Conservation (phyloP, 2,329 filamentous ascomycete genomes). For the Diaporthe velutina region DNA sequence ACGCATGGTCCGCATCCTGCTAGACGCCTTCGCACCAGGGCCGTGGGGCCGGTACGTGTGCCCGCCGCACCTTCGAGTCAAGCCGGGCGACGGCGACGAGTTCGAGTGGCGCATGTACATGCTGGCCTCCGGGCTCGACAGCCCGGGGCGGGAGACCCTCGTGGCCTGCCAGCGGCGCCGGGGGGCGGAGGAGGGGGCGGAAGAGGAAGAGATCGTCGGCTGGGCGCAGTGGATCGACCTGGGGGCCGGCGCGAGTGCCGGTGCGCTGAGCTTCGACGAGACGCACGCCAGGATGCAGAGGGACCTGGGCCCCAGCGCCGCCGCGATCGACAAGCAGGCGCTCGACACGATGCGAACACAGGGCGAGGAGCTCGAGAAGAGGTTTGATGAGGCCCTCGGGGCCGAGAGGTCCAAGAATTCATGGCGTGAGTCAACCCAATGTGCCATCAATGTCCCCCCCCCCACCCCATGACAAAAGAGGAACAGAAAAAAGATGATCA, state of each 20-base stretch:
- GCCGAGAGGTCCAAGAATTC: background rate
- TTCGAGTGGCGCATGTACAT: conserved; percentile 24
- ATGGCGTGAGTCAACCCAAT: background rate
- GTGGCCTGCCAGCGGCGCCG: too few relatives aligned
- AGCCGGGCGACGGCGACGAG: conserved; percentile 18
- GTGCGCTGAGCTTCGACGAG: background rate
- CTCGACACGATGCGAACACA: background rate
- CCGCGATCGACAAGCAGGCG: conserved; percentile 27
- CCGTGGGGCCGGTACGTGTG: conserved; percentile 33
- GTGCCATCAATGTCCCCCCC: too few relatives aligned
- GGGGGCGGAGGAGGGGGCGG: too few relatives aligned
- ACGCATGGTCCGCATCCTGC: conserved; percentile 9
- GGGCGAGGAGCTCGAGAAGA: conserved; percentile 15
- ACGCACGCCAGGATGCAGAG: background rate
- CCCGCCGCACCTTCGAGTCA: conserved; percentile 8
- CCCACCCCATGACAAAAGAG: too few relatives aligned
- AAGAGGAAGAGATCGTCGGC: conserved; percentile 18
- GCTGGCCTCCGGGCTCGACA: background rate
- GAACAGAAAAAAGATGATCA: background rate
- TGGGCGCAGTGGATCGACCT: conserved; percentile 36
- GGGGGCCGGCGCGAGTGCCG: background rate
- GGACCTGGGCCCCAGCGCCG: background rate
- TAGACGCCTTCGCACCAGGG: conserved; percentile 16
- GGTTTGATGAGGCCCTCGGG: conserved; percentile 1
- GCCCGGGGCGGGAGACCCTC: background rate